Evolutionary conservation across 371 early-diverging fungal species (phyloP).

Genomic region (Syncephalastrum contaminatum): DNA sequence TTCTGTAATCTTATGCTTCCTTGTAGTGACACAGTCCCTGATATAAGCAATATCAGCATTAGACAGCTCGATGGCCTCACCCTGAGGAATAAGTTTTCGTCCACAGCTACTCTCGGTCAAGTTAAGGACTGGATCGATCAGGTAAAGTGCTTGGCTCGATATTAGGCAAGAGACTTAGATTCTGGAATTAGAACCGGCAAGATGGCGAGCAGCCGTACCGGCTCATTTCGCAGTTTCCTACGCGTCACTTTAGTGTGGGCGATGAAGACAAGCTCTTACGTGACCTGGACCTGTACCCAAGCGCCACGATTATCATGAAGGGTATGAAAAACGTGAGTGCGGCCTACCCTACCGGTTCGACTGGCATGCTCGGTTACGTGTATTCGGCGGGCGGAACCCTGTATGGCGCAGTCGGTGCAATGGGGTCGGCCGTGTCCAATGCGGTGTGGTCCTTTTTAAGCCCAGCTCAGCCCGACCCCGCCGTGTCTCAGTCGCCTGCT

Average conservation of each 20-base stretch:
- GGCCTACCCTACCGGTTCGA: constrained; percentile 18
- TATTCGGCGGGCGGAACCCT: constrained; percentile 22
- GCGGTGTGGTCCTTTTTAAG: constrained; percentile 23
- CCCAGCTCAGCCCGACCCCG: constrained; percentile 5
- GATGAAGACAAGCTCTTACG: constrained; percentile 43
- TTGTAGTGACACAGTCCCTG: constrained; percentile 4
- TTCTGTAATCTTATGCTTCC: neutral
- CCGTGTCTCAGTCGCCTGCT: neutral
- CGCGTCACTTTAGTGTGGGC: constrained; percentile 36
- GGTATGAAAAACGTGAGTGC: constrained; percentile 27
- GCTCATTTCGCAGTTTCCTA: constrained; percentile 45
- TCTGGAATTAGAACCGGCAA: constrained; percentile 22
- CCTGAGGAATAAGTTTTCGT: constrained; percentile 39
- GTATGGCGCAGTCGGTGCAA: constrained; percentile 25
- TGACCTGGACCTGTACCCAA: constrained; percentile 52
- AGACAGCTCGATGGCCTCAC: constrained; percentile 45
- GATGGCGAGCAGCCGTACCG: constrained; percentile 43
- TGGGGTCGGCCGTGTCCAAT: constrained; percentile 19
- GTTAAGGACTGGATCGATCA: constrained; percentile 42
- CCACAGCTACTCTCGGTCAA: constrained; percentile 26
- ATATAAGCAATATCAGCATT: constrained; percentile 34
- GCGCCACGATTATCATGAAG: constrained; percentile 59
- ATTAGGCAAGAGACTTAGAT: neutral
- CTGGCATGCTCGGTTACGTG: constrained; percentile 22
- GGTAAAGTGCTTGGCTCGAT: constrained; percentile 9